These are phyloP conservation scores for Chytriomyces sp. DNA, from an alignment of 192 early-diverging fungal genomes.

Conservation along the genomic window DNA sequence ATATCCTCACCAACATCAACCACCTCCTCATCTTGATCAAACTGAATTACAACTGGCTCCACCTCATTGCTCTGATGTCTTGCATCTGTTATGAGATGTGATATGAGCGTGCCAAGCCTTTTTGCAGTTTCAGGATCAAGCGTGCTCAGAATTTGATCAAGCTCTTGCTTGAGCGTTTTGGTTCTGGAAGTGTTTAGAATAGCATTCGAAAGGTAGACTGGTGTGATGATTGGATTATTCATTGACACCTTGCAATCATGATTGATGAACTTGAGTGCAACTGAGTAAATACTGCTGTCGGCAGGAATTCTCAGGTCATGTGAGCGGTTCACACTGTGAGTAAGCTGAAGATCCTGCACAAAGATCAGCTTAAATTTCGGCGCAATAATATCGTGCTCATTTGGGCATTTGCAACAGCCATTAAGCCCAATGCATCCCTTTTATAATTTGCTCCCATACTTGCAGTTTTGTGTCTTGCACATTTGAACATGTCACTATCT, in stretches of 20 bases:
- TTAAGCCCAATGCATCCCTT: too few species aligned
- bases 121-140: too few species aligned
- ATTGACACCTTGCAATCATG: too few species aligned
- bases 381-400: neutral
- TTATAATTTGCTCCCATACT: too few species aligned
- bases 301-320: neutral
- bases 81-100: too few species aligned
- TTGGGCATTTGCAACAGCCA: too few species aligned
- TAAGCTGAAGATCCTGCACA: neutral
- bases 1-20: too few species aligned
- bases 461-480: neutral
- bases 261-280: too few species aligned
- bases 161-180: neutral
- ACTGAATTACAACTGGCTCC: too few species aligned
- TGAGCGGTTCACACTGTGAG: neutral
- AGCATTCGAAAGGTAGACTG: conserved; percentile 1
- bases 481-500: neutral
- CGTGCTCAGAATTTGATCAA: neutral
- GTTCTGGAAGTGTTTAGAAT: neutral
- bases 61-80: too few species aligned
- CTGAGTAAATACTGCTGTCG: neutral
- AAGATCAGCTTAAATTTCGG: neutral
- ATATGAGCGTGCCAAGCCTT: too few species aligned
- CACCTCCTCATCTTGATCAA: too few species aligned
- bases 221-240: neutral